Evolutionary conservation across 179 eudicot species (phyloP).

Genomic region (Dionaea muscipula): DNA sequence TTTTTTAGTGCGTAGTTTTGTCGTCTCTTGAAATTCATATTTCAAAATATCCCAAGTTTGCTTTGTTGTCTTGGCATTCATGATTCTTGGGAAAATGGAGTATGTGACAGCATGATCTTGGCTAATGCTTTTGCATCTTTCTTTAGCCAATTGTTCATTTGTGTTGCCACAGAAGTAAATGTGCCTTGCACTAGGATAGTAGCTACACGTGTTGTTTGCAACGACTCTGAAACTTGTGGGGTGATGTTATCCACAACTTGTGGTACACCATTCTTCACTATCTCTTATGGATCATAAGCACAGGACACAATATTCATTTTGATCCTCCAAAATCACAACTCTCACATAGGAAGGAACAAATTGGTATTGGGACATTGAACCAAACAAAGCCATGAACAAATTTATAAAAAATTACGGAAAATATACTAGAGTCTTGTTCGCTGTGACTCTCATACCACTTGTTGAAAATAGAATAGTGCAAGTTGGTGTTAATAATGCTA

Average conservation of each 20-base stretch:
- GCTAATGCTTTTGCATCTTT: background rate
- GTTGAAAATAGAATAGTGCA: no score
- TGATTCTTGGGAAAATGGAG: background rate
- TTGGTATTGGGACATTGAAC: background rate
- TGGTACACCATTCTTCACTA: background rate
- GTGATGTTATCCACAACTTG: background rate
- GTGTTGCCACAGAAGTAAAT: no score
- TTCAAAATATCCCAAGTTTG: background rate
- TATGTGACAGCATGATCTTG: background rate
- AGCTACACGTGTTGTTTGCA: no score
- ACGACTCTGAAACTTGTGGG: no score
- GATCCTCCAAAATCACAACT: background rate
- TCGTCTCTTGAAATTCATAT: background rate
- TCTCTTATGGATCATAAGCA: background rate
- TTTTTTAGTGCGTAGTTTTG: no score
- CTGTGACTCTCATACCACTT: background rate
- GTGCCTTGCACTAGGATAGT: no score
- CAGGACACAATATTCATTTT: no score
- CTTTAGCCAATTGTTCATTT: background rate
- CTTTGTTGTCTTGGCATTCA: no score
- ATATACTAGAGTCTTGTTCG: background rate
- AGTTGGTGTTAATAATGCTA: no score
- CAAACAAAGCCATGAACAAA: background rate
- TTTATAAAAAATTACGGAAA: background rate
- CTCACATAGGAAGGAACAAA: background rate